Percentiles rank a stretch among this genome's conserved stretches.
Evolutionary conservation across 257 asterid genomes (phyloP).

Genomic region (Anisodus acutangulus): DNA sequence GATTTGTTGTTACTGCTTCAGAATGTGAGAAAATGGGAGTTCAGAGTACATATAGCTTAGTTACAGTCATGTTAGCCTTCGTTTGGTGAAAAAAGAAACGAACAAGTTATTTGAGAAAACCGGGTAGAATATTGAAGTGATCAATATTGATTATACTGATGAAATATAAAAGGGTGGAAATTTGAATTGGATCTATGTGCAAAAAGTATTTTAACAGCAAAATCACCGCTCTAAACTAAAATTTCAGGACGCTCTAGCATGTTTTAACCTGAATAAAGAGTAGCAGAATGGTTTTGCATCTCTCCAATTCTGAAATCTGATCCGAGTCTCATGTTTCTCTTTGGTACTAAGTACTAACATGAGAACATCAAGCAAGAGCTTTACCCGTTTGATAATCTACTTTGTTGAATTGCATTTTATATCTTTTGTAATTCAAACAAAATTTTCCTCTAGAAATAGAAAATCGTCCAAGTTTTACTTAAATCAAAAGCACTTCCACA

Average conservation of each 20-base stretch:
- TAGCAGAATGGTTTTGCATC: background rate
- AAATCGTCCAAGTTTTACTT: background rate
- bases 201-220: too few species aligned
- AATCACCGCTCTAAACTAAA: background rate
- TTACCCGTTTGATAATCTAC: background rate
- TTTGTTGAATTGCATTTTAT: background rate
- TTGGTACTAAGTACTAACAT: background rate
- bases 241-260: background rate
- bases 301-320: background rate
- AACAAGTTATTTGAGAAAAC: background rate
- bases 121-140: background rate
- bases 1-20: background rate
- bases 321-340: too few species aligned
- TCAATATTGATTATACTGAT: background rate
- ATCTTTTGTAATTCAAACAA: background rate
- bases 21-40: background rate
- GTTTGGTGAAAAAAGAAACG: background rate
- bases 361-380: background rate
- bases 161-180: background rate
- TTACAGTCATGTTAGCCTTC: background rate
- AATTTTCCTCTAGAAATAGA: background rate
- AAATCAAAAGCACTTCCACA: background rate
- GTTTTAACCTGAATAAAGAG: background rate
- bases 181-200: background rate
- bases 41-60: background rate